Evolutionary conservation across 2,329 filamentous ascomycete species (phyloP).

Genomic region (Verticillium dahliae): DNA sequence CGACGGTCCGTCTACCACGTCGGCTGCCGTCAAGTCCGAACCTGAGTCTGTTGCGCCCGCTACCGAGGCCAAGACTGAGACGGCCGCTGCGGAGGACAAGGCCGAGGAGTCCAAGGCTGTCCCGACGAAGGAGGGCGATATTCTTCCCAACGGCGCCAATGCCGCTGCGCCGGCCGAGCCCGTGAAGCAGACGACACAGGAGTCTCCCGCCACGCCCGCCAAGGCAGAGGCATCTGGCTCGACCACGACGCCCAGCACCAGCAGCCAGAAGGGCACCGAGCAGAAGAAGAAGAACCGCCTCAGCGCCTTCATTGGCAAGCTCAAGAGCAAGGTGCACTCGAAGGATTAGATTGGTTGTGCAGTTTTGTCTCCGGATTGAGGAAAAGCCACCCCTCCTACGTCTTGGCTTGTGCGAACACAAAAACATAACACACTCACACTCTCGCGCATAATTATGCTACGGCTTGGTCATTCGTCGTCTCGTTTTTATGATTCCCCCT

Average conservation of each 20-base stretch:
- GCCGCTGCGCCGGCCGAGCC: conserved; percentile 1
- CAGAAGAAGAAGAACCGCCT: conserved; percentile 64
- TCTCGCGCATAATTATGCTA: conserved; percentile 6
- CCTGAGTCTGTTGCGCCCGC: conserved; percentile 2
- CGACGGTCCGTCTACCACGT: neutral
- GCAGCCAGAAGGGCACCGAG: conserved; percentile 3
- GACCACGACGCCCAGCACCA: conserved; percentile 13
- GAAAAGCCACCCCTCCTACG: conserved; percentile 23
- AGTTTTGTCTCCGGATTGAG: conserved; percentile 25
- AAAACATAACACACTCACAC: conserved; percentile 3
- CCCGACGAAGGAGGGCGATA: conserved; percentile 7
- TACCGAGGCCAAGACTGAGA: neutral
- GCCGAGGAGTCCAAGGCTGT: conserved; percentile 10
- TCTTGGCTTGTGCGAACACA: conserved; percentile 20
- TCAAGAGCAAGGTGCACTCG: conserved; percentile 39
- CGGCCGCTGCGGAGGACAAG: conserved; percentile 10
- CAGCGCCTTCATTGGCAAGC: conserved; percentile 55
- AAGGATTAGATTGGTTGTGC: conserved; percentile 16
- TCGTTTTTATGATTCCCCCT: conserved; percentile 17
- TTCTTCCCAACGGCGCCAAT: conserved; percentile 12
- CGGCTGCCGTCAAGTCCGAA: neutral
- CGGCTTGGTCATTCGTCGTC: conserved; percentile 9
- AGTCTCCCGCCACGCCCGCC: conserved; percentile 8
- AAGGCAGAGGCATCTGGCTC: conserved; percentile 8
- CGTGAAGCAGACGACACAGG: conserved; percentile 3